Evolutionary conservation across 306 rosid genomes (phyloP), one percentile per base, ranked within the genome.

Genomic region (Spatholobus suberectus): DNA sequence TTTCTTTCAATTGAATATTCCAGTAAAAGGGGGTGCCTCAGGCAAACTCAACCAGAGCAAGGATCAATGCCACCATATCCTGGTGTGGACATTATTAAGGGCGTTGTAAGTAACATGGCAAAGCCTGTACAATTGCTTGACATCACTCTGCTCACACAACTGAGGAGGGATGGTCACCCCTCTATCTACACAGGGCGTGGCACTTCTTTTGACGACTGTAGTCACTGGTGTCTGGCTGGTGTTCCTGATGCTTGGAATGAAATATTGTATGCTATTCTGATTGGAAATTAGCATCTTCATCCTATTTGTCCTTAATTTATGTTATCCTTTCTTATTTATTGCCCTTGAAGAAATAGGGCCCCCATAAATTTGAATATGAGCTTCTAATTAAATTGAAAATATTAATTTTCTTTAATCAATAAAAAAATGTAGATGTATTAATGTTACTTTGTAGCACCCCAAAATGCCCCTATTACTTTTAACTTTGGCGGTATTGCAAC

Each of bases 201-300:
- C 8, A 4, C 82, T 61, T 65, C 81, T 17, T 66, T 21, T 51
- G 70, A 80, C 0, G 98, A 94, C 49, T 92, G 98, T 24, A 90
- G 92, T 63, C 97, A 92, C 21, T 90, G 98, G 95, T 94, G 98
- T 73, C 84, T 90, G 0, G 83, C 93, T 1, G 95, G 98, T 59
- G 90, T 84, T 81, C 98, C 95, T 37, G 97, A 94, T 85, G 6
- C 89, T 77, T 94, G 97, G 95, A 94, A 94, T 88, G 91, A 89
- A 67, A 81, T 94, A 17, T 75, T 92, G 21, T 84, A 89, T 79
- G 93, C 94, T 24, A 40, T 58, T 78, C 57, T 92, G 34, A 54
- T 86, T 52, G 82, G 37, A 67, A 43, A 67, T 70, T 68, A 74
- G 63, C 13, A 29, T 9, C 55, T 18, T 26, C 10, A 8, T 24